Conservation (phyloP, 139 green algal genomes). For the Volvox africanus region DNA sequence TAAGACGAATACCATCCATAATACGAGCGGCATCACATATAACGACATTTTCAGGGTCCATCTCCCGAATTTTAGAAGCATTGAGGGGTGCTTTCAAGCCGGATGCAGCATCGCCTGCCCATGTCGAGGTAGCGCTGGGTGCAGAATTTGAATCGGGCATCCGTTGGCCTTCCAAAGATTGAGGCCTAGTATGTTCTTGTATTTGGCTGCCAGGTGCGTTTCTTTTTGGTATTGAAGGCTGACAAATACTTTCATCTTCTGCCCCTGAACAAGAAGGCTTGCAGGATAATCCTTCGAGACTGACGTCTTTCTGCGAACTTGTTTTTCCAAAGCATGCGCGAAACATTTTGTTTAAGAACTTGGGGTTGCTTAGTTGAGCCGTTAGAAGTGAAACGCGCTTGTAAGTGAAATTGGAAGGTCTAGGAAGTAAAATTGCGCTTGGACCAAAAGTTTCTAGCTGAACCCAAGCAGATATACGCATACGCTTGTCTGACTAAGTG, state of each 20-base stretch:
- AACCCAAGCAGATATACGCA: too few species aligned
- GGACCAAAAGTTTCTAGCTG: too few species aligned
- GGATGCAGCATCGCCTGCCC: background rate
- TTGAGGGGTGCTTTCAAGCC: background rate
- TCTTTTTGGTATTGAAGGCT: background rate
- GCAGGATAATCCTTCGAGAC: background rate
- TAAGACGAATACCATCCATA: background rate
- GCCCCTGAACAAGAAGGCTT: background rate
- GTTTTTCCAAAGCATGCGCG: background rate
- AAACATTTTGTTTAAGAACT: background rate
- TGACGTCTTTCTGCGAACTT: background rate
- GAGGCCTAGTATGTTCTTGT: background rate
- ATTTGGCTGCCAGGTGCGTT: background rate
- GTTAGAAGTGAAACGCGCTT: too few species aligned
- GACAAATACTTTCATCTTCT: background rate
- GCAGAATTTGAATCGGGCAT: background rate
- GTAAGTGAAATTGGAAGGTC: too few species aligned
- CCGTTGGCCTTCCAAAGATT: too few species aligned
- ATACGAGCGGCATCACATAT: background rate
- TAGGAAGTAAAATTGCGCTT: too few species aligned
- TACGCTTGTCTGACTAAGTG: too few species aligned
- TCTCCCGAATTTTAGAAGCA: background rate
- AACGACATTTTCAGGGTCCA: background rate
- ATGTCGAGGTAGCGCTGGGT: background rate
- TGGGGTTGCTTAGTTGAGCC: too few species aligned